Base-by-base conservation (phyloP, 23 red algal species). In the Gracilariopsis chorda region DNA sequence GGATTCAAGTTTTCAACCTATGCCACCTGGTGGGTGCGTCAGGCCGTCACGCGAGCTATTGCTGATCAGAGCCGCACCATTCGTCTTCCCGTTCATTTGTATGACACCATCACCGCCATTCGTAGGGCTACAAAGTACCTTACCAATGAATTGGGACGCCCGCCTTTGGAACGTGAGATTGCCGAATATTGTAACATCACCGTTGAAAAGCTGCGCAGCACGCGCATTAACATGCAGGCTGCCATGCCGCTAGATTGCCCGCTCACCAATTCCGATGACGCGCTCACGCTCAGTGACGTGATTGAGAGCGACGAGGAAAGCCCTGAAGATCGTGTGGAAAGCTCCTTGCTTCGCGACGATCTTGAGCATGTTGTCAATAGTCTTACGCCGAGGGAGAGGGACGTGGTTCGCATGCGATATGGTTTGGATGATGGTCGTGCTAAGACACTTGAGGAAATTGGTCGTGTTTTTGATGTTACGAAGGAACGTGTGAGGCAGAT, bases 1-100 rank as follows among this genome's bases (percentile, higher is more conserved):
- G 96, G 96, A 2, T 94, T 91, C 77, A 90, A 91, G 65, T 98
- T 98, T 62, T 92, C 87, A 21, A 95, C 96, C 13, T 98, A 98
- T 36, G 96, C 96, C 47, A 94, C 88, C 7, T 95, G 92, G 92
- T 98, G 96, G 96, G 89, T 98, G 20, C 51, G 84, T 27, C 91
- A 98, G 75, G 79, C 84, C 30, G 88, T 98, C 48, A 92, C 69
- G 36, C 88, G 92, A 13, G 63, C 85, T 35, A 86, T 94, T n/a
- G 82, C 83, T 11, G 91, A 98, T 46, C 95, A 98, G 49, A 69
- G 74, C 8, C 77, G 95, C 4, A 83, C 80, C 35, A 76, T 93
- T 46, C 92, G 90, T 25, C 82, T 98, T n/a, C 95, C 95, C 10
- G 90, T 94, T 8, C 88, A 98, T 79, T 57, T 98, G 44, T 91